These are phyloP conservation scores for Aspergillus pseudotamarii DNA, from an alignment of 2,329 filamentous ascomycete species.

Conservation along the genomic window DNA sequence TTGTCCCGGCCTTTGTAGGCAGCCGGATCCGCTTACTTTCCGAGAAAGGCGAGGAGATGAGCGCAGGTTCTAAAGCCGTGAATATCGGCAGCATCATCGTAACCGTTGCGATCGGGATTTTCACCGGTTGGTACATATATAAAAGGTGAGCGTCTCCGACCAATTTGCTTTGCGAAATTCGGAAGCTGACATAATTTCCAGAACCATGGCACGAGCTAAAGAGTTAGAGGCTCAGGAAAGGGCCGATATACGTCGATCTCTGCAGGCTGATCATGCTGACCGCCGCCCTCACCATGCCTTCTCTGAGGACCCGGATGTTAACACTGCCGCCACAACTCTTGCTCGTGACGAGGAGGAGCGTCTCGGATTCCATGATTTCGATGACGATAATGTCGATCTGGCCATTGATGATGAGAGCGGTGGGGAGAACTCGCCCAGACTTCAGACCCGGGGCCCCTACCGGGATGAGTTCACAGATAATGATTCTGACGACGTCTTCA, in stretches of 20 bases:
- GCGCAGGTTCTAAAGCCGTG: slow-evolving; percentile 71
- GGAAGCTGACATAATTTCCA: slow-evolving; percentile 21
- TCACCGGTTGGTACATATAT: slow-evolving; percentile 85
- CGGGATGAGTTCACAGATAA: slow-evolving; percentile 58
- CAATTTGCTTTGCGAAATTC: no score
- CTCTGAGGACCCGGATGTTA: slow-evolving; percentile 44
- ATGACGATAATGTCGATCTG: slow-evolving; percentile 44
- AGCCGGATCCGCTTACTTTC: slow-evolving; percentile 78
- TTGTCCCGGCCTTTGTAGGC: slow-evolving; percentile 92
- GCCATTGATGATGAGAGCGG: slow-evolving; percentile 51
- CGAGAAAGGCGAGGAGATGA: slow-evolving; percentile 84
- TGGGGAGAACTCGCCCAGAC: slow-evolving; percentile 28
- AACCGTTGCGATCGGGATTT: slow-evolving; percentile 70
- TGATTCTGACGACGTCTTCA: slow-evolving; percentile 54
- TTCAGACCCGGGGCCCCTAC: slow-evolving; percentile 46
- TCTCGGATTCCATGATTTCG: slow-evolving; percentile 45
- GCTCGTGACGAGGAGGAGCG: slow-evolving; percentile 48
- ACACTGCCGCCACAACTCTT: slow-evolving; percentile 42
- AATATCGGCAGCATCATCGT: slow-evolving; percentile 82
- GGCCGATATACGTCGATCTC: slow-evolving; percentile 39
- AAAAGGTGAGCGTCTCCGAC: slow-evolving; percentile 49
- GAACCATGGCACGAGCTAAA: slow-evolving; percentile 52
- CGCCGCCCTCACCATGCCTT: slow-evolving; percentile 37
- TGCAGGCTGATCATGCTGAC: slow-evolving; percentile 38
- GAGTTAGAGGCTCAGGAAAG: slow-evolving; percentile 53